Evolutionary conservation across 441 rosid genomes (phyloP).

Genomic region (Eutrema salsugineum): DNA sequence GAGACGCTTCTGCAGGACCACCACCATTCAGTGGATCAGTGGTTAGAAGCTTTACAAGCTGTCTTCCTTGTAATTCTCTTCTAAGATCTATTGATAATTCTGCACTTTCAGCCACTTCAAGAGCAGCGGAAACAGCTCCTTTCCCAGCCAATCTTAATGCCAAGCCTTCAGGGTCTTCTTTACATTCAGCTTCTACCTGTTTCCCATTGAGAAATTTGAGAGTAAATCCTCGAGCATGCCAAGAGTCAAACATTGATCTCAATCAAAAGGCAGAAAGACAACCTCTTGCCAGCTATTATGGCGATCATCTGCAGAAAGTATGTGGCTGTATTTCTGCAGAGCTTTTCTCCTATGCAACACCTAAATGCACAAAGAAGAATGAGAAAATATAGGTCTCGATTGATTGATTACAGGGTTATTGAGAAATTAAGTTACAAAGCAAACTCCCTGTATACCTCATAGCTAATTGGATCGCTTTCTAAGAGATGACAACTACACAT

Average conservation of each 20-base stretch:
- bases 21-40: slow-evolving; percentile 99
- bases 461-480: slow-evolving; percentile 57
- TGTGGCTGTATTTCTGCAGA: slow-evolving; percentile 89
- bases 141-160: slow-evolving; percentile 96
- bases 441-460: slow-evolving; percentile 53
- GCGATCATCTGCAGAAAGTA: slow-evolving; percentile 83
- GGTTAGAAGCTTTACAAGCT: slow-evolving; percentile 97
- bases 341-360: slow-evolving; percentile 84
- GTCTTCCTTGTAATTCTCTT: slow-evolving; percentile 96
- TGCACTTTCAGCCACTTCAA: slow-evolving; percentile 98
- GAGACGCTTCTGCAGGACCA: slow-evolving; percentile 99
- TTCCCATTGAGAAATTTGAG: slow-evolving; percentile 20
- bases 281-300: slow-evolving; percentile 99
- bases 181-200: slow-evolving; percentile 92
- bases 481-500: slow-evolving; percentile 97
- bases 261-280: slow-evolving; percentile 29
- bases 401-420: slow-evolving; percentile 4
- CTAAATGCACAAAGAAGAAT: slow-evolving; percentile 38
- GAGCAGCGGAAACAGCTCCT: slow-evolving; percentile 99
- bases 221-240: background rate
- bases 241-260: background rate
- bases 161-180: slow-evolving; percentile 95
- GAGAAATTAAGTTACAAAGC: slow-evolving; percentile 1
- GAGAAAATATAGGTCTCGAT: background rate
- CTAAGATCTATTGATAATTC: slow-evolving; percentile 83